Base-by-base conservation (phyloP, 495 filamentous ascomycete species). In the Corynascus novoguineensis region DNA sequence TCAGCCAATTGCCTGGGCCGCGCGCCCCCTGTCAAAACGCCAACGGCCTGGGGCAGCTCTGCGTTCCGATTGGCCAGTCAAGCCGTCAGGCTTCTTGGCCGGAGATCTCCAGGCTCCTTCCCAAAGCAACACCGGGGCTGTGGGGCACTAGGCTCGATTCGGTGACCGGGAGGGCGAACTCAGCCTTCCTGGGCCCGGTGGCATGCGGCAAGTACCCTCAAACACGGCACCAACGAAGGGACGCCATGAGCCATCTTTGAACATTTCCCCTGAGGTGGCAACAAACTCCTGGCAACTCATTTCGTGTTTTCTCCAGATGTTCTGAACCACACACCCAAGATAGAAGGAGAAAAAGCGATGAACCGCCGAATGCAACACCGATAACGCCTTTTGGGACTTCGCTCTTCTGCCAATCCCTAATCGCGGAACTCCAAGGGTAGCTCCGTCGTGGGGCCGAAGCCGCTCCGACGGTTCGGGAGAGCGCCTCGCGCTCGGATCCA, bases 91-190 rank as follows among this genome's bases (percentile, higher is more conserved):
- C 34, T 12, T 27, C 25, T n/a, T 15, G 10, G 22, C 29, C 19
- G 28, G 32, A 22, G 40, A 53, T 40, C 51, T 22, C 29, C 46
- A 28, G 38, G 34, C 44, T 50, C 57, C 50, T 60, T 60, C 67
- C 64, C 56, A 64, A 68, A 62, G 51, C 61, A 62, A 61, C 59
- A 67, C 64, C 67, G 65, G 57, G 44, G 35, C 19, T 25, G 28
- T 21, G 12, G 3, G 14, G 37, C 60, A 58, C 68, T 71, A 69
- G 66, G 46, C 68, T 65, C 27, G 10, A 50, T 59, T 58, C 28
- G 61, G 63, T 68, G 60, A 71, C 68, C 68, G 66, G 64, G 58
- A 40, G 42, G 21, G 28, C 22, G 35, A 17, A 19, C 50, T 55
- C 32, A 51, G 52, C 48, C 46, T 27, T 49, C 51, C 27, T 38